Evolutionary conservation across 345 rosid species (phyloP).

Genomic region (Reutealis trisperma): DNA sequence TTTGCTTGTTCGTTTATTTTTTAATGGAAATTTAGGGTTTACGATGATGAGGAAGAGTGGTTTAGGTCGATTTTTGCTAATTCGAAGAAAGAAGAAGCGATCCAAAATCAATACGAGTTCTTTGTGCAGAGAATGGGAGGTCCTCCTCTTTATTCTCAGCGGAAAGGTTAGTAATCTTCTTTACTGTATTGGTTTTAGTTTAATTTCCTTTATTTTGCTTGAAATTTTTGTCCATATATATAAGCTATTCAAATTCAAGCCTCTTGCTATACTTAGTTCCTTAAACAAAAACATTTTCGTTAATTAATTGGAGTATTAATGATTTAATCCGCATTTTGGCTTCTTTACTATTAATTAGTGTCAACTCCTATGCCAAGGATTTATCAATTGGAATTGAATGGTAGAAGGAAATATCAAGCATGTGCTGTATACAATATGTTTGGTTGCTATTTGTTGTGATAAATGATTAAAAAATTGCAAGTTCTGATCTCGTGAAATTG

Average conservation of each 20-base stretch:
- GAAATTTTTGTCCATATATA: background rate
- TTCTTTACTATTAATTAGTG: too few relatives aligned
- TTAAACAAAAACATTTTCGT: background rate
- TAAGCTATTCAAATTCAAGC: too few relatives aligned
- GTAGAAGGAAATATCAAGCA: too few relatives aligned
- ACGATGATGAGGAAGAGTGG: constrained; percentile 82
- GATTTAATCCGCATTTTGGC: too few relatives aligned
- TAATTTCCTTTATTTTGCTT: background rate
- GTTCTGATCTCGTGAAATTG: too few relatives aligned
- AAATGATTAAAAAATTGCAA: too few relatives aligned
- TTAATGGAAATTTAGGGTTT: constrained; percentile 52
- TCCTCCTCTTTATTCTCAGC: constrained; percentile 77
- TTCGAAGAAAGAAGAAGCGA: constrained; percentile 84
- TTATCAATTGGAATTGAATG: too few relatives aligned
- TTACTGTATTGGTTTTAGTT: too few relatives aligned
- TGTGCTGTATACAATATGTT: too few relatives aligned
- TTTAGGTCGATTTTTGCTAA: constrained; percentile 69
- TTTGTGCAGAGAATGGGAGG: constrained; percentile 97
- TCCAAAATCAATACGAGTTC: constrained; percentile 89
- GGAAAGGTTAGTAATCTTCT: constrained; percentile 50
- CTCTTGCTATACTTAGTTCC: background rate
- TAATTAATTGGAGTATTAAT: background rate
- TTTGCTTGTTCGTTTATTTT: background rate
- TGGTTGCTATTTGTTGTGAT: too few relatives aligned
- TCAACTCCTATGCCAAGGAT: too few relatives aligned